A percentile compares a stretch with the other conserved stretches of the same genome.
Evolutionary conservation across 208 protist genomes (phyloP).

Genomic region (Blechomonas ayalai): DNA sequence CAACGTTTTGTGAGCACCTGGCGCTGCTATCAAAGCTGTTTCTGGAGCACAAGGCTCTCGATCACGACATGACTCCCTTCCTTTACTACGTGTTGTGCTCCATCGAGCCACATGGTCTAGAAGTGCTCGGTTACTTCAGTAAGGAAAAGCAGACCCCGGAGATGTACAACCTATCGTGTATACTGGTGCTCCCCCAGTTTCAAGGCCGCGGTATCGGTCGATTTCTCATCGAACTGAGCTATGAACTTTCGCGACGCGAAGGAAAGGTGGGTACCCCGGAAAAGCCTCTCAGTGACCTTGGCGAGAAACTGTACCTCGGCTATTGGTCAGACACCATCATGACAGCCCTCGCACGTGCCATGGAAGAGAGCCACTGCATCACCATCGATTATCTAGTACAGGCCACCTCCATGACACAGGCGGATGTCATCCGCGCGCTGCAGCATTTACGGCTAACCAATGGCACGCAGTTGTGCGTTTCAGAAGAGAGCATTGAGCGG

Average conservation of each 20-base stretch:
- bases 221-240: slow-evolving; percentile 97
- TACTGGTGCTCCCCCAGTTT: slow-evolving; percentile 96
- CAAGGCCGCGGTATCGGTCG: slow-evolving; percentile 97
- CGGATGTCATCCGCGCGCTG: slow-evolving; percentile 65
- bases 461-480: slow-evolving; percentile 65
- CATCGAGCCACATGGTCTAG: slow-evolving; percentile 88
- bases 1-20: slow-evolving; percentile 97
- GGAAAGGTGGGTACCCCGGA: slow-evolving; percentile 96
- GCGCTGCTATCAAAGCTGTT: slow-evolving; percentile 99
- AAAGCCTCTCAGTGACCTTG: slow-evolving; percentile 98
- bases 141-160: slow-evolving; percentile 96
- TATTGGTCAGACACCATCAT: slow-evolving; percentile 94
- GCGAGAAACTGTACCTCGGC: slow-evolving; percentile 89
- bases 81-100: slow-evolving; percentile 98
- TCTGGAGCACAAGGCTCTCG: slow-evolving; percentile 99
- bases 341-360: slow-evolving; percentile 50
- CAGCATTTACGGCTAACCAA: slow-evolving; percentile 55
- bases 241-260: slow-evolving; percentile 97
- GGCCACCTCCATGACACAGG: slow-evolving; percentile 69
- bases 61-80: slow-evolving; percentile 99
- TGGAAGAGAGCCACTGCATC: slow-evolving; percentile 69
- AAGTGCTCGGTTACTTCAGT: slow-evolving; percentile 98
- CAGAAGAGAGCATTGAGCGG: slow-evolving; percentile 66
- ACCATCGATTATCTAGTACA: slow-evolving; percentile 78
- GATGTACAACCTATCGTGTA: slow-evolving; percentile 99